Conservation (phyloP, 805 yeast genomes). For the Ogataea wickerhamii region DNA sequence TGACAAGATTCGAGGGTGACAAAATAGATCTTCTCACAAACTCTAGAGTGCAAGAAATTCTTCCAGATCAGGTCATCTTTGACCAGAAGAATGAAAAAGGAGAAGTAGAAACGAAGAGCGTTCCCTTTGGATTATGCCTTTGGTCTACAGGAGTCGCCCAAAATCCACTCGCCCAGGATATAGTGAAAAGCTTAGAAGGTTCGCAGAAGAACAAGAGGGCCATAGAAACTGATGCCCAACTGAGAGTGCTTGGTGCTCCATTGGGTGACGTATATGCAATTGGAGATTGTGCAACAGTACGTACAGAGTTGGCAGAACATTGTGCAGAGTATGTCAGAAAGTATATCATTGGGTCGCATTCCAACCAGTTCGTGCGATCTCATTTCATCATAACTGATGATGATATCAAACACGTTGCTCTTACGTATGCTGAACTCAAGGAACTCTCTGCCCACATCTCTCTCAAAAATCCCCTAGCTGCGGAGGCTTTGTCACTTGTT, state of each 20-base stretch:
- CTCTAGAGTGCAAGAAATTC: slow-evolving; percentile 57
- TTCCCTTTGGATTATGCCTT: slow-evolving; percentile 65
- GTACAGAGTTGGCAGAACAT: slow-evolving; percentile 56
- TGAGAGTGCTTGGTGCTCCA: slow-evolving; percentile 67
- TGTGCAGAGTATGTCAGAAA: slow-evolving; percentile 49
- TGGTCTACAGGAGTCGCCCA: slow-evolving; percentile 79
- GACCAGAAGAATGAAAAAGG: slow-evolving; percentile 44
- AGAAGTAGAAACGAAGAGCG: slow-evolving; percentile 40
- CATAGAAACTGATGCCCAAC: slow-evolving; percentile 72
- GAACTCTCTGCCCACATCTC: slow-evolving; percentile 47
- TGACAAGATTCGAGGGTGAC: slow-evolving; percentile 59
- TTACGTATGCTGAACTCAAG: slow-evolving; percentile 46
- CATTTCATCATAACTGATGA: slow-evolving; percentile 41
- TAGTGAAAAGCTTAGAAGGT: slow-evolving; percentile 45
- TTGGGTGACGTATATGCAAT: slow-evolving; percentile 66
- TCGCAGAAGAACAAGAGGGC: slow-evolving; percentile 62
- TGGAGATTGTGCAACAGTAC: slow-evolving; percentile 68
- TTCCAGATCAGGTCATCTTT: slow-evolving; percentile 56
- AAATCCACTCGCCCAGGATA: slow-evolving; percentile 54
- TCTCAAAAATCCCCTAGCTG: slow-evolving; percentile 53
- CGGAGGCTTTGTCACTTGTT: slow-evolving; percentile 50
- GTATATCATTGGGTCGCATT: slow-evolving; percentile 41
- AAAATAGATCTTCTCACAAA: slow-evolving; percentile 60
- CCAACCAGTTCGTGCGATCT: slow-evolving; percentile 31
- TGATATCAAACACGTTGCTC: slow-evolving; percentile 46